A percentile compares a stretch with the other conserved stretches of the same genome.
Conservation (phyloP, 1,139 yeast genomes). For the Eremothecium gossypii region DNA sequence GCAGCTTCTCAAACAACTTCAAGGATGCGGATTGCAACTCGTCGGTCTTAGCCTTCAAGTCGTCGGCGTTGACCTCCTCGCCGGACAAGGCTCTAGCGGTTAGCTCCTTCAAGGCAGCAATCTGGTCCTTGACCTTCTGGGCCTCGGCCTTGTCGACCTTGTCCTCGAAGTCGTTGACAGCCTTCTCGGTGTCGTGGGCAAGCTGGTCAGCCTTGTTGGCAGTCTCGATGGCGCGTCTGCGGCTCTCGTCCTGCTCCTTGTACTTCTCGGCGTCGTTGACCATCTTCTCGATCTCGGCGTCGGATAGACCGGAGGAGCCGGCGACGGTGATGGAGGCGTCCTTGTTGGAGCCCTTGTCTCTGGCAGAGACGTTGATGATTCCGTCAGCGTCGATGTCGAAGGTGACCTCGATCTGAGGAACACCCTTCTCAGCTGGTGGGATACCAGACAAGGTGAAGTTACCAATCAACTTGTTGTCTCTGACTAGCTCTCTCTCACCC, state of each 20-base stretch:
- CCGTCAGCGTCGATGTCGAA: constrained; percentile 98
- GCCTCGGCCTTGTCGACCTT: constrained; percentile 80
- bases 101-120: constrained; percentile 75
- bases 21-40: constrained; percentile 88
- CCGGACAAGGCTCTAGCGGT: constrained; percentile 93
- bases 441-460: constrained; percentile 94
- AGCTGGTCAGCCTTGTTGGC: constrained; percentile 98
- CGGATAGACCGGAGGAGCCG: constrained; percentile 95
- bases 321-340: constrained; percentile 98
- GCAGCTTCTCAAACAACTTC: constrained; percentile 91
- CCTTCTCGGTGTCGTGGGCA: constrained; percentile 92
- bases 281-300: constrained; percentile 95
- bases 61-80: constrained; percentile 68
- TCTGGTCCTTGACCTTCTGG: constrained; percentile 64
- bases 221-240: constrained; percentile 85
- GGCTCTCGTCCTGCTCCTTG: constrained; percentile 93
- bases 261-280: constrained; percentile 96
- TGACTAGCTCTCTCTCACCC: constrained; percentile 98
- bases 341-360: constrained; percentile 97
- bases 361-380: constrained; percentile 96
- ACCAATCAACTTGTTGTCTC: constrained; percentile 98
- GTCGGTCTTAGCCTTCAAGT: constrained; percentile 86
- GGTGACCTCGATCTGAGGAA: constrained; percentile 96
- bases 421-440: constrained; percentile 99
- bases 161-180: constrained; percentile 89